A percentile compares a stretch with the other conserved stretches of the same genome.
phyloP scores from a whole-genome alignment of 2,329 filamentous ascomycete species.

The Monosporascus sp. region DNA sequence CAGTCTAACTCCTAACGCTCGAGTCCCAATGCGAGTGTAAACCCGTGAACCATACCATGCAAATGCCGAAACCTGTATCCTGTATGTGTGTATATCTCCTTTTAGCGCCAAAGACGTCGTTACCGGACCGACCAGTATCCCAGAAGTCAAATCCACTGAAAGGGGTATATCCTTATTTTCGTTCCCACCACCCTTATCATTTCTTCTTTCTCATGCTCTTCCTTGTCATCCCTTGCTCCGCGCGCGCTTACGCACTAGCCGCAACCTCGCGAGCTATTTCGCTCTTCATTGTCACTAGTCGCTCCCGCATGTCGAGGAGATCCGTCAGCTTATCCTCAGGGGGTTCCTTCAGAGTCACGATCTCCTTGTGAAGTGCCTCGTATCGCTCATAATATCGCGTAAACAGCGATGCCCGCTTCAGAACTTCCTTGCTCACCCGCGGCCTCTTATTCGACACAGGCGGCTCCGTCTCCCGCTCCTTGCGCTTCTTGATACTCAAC shows the following conservation, averaged over 20 bases:
- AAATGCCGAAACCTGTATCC: no score
- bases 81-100: no score
- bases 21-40: no score
- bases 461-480: slow-evolving; percentile 25
- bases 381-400: slow-evolving; percentile 53
- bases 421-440: slow-evolving; percentile 40
- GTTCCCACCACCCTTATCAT: neutral
- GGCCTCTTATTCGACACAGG: slow-evolving; percentile 33
- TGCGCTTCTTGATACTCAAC: slow-evolving; percentile 39
- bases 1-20: no score
- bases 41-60: no score
- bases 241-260: slow-evolving; percentile 14
- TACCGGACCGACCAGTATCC: neutral
- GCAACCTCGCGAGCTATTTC: slow-evolving; percentile 48
- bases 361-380: slow-evolving; percentile 49
- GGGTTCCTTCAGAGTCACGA: slow-evolving; percentile 44
- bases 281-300: slow-evolving; percentile 51
- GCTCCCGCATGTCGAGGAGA: slow-evolving; percentile 48
- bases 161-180: neutral
- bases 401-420: slow-evolving; percentile 50
- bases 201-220: neutral
- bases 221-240: neutral
- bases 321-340: slow-evolving; percentile 44
- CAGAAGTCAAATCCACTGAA: neutral
- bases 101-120: no score